A percentile compares a stretch with the other conserved stretches of the same genome.
phyloP scores from a whole-genome alignment of 1,284 basidiomycete species.

The Microbotryomycetes sp. region DNA sequence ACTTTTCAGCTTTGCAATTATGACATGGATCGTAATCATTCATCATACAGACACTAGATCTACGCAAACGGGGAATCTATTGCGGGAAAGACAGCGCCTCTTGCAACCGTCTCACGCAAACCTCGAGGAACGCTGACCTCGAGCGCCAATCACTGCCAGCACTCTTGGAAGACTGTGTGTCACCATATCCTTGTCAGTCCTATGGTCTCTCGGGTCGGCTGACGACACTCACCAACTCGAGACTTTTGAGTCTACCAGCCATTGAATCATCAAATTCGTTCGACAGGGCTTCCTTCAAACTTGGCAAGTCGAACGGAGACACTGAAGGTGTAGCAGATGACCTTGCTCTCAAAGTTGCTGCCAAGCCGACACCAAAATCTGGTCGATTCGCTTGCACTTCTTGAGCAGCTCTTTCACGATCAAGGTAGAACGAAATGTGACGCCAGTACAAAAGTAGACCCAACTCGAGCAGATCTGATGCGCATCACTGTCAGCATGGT shows the following conservation, averaged over 20 bases:
- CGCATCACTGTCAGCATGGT: not conserved
- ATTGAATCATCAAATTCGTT: slow-evolving; percentile 13
- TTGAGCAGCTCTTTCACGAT: slow-evolving; percentile 18
- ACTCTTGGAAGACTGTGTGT: slow-evolving; percentile 19
- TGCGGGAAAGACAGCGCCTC: slow-evolving; percentile 14
- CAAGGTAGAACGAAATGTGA: slow-evolving; percentile 58
- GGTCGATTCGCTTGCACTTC: slow-evolving; percentile 12
- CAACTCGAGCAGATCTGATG: slow-evolving; percentile 26
- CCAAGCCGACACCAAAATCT: slow-evolving; percentile 23
- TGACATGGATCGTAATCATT: too few relatives aligned
- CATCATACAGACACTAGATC: too few relatives aligned
- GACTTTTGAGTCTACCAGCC: slow-evolving; percentile 2
- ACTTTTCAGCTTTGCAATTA: too few relatives aligned
- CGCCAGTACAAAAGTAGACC: slow-evolving; percentile 76
- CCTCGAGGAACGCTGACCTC: slow-evolving; percentile 20
- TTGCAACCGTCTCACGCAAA: slow-evolving; percentile 18
- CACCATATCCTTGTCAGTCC: too few relatives aligned
- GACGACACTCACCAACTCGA: slow-evolving; percentile 25
- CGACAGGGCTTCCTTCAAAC: slow-evolving; percentile 14
- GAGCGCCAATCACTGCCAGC: slow-evolving; percentile 16
- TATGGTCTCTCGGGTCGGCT: too few relatives aligned
- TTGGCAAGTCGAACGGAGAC: slow-evolving; percentile 18
- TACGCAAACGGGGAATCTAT: too few relatives aligned
- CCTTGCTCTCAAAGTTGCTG: slow-evolving; percentile 17
- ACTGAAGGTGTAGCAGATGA: not conserved